Evolutionary conservation across 2,329 filamentous ascomycete species (phyloP).

Genomic region (Beauveria scarabaeidicola): DNA sequence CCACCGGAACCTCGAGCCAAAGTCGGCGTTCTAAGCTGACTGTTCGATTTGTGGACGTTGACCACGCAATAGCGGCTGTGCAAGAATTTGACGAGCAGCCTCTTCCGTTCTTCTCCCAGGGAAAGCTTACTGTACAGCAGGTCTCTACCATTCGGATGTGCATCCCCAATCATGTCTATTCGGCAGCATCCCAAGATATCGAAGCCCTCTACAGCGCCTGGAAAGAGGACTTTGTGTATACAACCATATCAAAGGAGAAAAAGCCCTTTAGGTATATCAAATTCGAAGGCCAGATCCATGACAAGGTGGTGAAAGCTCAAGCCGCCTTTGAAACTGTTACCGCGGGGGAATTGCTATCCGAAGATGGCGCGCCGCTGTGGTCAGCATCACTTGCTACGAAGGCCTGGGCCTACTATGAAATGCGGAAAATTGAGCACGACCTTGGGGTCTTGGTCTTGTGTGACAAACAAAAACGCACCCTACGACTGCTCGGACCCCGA

Average conservation of each 20-base stretch:
- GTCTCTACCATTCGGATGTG: background rate
- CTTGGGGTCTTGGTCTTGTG: constrained; percentile 1
- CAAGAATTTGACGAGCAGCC: background rate
- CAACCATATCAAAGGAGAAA: background rate
- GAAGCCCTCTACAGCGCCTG: background rate
- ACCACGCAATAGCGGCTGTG: background rate
- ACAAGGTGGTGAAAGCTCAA: background rate
- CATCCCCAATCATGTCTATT: background rate
- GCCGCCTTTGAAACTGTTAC: background rate
- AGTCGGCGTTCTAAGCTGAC: constrained; percentile 2
- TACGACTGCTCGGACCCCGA: background rate
- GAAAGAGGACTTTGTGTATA: background rate
- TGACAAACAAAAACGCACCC: background rate
- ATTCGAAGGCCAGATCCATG: background rate
- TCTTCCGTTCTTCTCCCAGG: background rate
- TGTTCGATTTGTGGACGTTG: background rate
- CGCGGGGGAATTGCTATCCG: background rate
- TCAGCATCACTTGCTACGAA: constrained; percentile 7
- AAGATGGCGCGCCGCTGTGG: constrained; percentile 3
- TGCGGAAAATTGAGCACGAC: background rate
- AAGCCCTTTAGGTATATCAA: background rate
- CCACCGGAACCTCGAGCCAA: background rate
- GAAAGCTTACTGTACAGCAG: constrained; percentile 7
- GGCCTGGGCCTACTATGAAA: constrained; percentile 2
- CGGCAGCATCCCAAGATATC: constrained; percentile 2